phyloP scores from a whole-genome alignment of 1,284 basidiomycete genomes.

The Phylloboletellus chloephorus region DNA sequence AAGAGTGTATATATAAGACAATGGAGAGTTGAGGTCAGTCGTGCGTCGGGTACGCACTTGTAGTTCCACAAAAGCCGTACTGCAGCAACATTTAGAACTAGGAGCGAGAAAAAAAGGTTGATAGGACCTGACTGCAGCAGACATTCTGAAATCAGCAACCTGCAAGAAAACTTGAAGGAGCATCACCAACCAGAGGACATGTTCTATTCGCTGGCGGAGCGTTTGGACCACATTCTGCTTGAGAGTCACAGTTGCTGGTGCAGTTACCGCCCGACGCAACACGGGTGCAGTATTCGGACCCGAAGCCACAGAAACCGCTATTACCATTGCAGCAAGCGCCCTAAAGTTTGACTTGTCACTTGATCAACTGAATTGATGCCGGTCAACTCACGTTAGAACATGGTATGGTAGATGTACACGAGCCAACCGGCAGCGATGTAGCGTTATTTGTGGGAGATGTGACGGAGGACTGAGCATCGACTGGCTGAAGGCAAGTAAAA shows the following conservation, averaged over 20 bases:
- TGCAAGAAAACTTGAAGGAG: background rate
- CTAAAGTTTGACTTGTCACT: background rate
- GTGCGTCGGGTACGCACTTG: background rate
- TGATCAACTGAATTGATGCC: background rate
- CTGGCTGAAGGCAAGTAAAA: background rate
- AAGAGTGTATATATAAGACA: background rate
- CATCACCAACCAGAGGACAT: conserved; percentile 1
- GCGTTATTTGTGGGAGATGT: conserved; percentile 3
- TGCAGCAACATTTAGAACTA: background rate
- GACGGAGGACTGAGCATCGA: background rate
- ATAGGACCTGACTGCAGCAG: conserved; percentile 3
- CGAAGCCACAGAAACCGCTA: conserved; percentile 2
- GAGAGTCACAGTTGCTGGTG: conserved; percentile 2
- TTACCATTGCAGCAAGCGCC: conserved; percentile 4
- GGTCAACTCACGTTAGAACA: background rate
- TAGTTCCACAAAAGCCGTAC: conserved; percentile 5
- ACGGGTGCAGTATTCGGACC: background rate
- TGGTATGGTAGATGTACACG: conserved; percentile 1
- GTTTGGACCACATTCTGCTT: conserved; percentile 2
- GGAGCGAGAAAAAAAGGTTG: background rate
- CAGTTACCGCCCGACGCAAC: conserved; percentile 3
- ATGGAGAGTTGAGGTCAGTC: no score
- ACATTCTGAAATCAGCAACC: background rate
- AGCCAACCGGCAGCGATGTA: conserved; percentile 4
- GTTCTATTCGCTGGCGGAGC: conserved; percentile 4